These are phyloP conservation scores for Kwoniella mangroviensis DNA, from an alignment of 768 basidiomycete genomes.

Conservation along the genomic window DNA sequence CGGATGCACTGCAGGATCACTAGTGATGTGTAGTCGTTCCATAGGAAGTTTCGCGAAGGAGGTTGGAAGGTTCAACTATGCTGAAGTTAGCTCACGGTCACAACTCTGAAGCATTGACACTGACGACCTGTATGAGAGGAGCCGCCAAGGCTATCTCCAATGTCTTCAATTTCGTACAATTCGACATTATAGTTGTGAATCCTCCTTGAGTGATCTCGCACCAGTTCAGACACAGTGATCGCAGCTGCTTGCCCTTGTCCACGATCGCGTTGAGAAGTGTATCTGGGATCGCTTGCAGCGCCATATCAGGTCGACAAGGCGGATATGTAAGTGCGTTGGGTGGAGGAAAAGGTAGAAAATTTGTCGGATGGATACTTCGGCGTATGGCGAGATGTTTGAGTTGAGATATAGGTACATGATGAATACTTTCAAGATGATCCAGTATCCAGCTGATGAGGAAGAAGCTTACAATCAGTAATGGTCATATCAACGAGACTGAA, in stretches of 20 bases:
- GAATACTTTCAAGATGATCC: constrained; percentile 31
- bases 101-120: neutral
- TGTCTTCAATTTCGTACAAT: neutral
- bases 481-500: neutral
- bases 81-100: neutral
- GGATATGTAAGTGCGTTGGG: neutral
- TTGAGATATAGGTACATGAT: constrained; percentile 25
- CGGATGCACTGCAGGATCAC: neutral
- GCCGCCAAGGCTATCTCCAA: constrained; percentile 13
- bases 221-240: constrained; percentile 27
- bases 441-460: constrained; percentile 23
- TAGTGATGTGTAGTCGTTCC: neutral
- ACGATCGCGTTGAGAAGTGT: constrained; percentile 7
- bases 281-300: constrained; percentile 5
- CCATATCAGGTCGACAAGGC: neutral
- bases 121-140: constrained; percentile 7
- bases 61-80: constrained; percentile 6
- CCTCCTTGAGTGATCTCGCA: constrained; percentile 22
- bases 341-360: constrained; percentile 24
- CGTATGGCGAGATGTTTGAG: constrained; percentile 21
- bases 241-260: neutral
- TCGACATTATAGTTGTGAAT: constrained; percentile 13
- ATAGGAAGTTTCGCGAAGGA: neutral
- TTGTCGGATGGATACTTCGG: constrained; percentile 18
- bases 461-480: neutral